Base-by-base conservation (phyloP, 345 rosid genomes). In the Toxicodendron radicans region DNA sequence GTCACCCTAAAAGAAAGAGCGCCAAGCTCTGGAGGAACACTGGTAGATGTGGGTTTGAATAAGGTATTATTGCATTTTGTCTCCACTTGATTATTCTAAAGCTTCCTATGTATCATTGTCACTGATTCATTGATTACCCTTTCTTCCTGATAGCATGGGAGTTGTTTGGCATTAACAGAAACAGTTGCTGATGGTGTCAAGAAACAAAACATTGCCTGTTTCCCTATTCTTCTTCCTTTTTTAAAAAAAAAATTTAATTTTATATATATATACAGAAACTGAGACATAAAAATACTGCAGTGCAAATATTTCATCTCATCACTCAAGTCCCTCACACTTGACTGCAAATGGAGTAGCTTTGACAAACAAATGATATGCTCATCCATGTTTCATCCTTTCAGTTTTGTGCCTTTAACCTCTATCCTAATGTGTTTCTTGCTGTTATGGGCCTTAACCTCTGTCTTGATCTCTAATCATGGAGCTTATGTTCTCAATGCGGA, bases 1-100 rank as follows among this genome's bases (percentile, higher is more conserved):
- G 87, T 93, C 73, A 89, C 97, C 1, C 74, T 91, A 30, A 86
- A 76, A 23, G 97, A 81, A 78, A 89, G 78, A 69, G 74, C 83
- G 45, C 77, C 87, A 70, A 86, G 79, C 63, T 74, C 85, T 70
- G 52, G 45, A 45, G 85, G 86, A 62, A 90, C 94, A 7, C 64
- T 88, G 73, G 97, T 93, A 58, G 96, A 95, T 73, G 99, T 95
- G 48, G 99, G 99, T 70, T 81, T 95, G 81, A 87, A 81, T 78
- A 90, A 93, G 97, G 99, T 89, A 83, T 1, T 58, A 32, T 38
- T 53, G 45, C 52, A 51, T 78, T 64, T 45, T 77, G 27, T 46
- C 16, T 3, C 58, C 24, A 30, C n/a, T 57, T 17, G 32, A 21
- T 62, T 58, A 20, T 20, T 33, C 38, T 49, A 2, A 70, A 17